phyloP scores from a whole-genome alignment of 345 rosid genomes.

The Citrus trifoliata region DNA sequence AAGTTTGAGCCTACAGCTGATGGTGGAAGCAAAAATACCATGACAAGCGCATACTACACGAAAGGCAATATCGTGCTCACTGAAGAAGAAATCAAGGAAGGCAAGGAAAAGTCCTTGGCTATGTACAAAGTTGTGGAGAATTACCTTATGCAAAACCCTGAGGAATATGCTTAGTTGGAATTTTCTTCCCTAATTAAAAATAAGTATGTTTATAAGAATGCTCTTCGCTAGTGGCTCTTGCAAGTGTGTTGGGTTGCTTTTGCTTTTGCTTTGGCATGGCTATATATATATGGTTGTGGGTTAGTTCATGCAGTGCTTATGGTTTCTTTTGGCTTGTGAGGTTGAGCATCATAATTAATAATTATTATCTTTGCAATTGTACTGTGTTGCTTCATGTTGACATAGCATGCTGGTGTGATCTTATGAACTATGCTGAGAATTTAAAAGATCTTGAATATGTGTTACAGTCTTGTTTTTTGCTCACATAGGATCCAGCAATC shows the following conservation, averaged over 20 bases:
- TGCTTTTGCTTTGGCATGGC: neutral
- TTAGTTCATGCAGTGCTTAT: too few relatives aligned
- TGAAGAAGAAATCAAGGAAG: constrained; percentile 30
- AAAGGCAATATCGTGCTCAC: constrained; percentile 19
- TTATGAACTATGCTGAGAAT: too few relatives aligned
- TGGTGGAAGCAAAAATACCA: constrained; percentile 36
- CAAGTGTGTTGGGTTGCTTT: neutral
- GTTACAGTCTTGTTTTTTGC: too few relatives aligned
- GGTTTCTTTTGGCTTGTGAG: too few relatives aligned
- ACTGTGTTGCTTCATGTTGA: too few relatives aligned
- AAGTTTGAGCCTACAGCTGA: constrained; percentile 25
- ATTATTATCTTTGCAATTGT: too few relatives aligned
- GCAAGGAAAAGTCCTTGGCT: constrained; percentile 32
- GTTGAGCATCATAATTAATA: too few relatives aligned
- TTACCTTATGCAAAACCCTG: constrained; percentile 31
- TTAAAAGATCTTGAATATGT: too few relatives aligned
- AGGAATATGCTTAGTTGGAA: constrained; percentile 23
- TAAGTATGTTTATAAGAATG: neutral
- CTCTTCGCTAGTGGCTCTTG: neutral
- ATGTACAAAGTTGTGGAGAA: constrained; percentile 33
- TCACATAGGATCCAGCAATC: too few relatives aligned
- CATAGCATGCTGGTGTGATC: too few relatives aligned
- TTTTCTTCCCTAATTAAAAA: neutral
- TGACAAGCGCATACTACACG: constrained; percentile 30
- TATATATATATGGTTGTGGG: too few relatives aligned